Evolutionary conservation across 1,284 basidiomycete species (phyloP), one percentile per base, ranked within the genome.

Genomic region (Trichosporon coremiiforme): DNA sequence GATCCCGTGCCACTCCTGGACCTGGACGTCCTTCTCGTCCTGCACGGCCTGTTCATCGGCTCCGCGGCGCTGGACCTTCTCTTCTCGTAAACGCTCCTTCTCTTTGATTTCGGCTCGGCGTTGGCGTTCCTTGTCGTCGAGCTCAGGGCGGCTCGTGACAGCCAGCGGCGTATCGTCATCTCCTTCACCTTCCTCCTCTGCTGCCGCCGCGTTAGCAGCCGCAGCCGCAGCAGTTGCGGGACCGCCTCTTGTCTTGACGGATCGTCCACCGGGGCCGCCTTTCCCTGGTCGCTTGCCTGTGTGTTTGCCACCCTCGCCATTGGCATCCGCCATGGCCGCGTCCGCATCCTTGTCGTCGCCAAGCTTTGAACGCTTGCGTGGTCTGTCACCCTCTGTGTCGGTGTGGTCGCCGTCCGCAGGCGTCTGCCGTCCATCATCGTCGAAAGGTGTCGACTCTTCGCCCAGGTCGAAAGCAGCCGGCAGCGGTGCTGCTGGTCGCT

Each of bases 1-100:
- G 15, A 81, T 76, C 1, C 79, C 79, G 33, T 82, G 75, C 81
- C 81, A 82, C 12, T 80, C 67, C 20, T 81, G 78, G n/a, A 80
- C 78, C 31, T 79, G 77, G 8, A 73, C 74, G 7, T 68, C 71
- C n/a, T 57, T 50, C 22, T 70, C 60, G 2, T 68, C 67, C 20
- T 70, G 60, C 12, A 45, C 69, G 15, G 68, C 38, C n/a, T 62
- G 73, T 29, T 76, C 75, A 2, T 55, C 50, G 20, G 62, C 65
- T 5, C 91, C 92, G n/a, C 91, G 87, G 71, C 92, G 89, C 85
- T 94, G 88, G 76, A 89, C 89, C 60, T 81, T 78, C 45, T 92
- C 91, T 79, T 93, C 91, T 4, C 90, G 82, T 77, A 91, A 91
- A 67, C 90, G 85, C 76, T 87, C 87, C 38, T 86, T 77, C 68